A percentile compares a stretch with the other conserved stretches of the same genome.
Evolutionary conservation across 805 yeast genomes (phyloP).

Genomic region (Cyberlindnera americana): DNA sequence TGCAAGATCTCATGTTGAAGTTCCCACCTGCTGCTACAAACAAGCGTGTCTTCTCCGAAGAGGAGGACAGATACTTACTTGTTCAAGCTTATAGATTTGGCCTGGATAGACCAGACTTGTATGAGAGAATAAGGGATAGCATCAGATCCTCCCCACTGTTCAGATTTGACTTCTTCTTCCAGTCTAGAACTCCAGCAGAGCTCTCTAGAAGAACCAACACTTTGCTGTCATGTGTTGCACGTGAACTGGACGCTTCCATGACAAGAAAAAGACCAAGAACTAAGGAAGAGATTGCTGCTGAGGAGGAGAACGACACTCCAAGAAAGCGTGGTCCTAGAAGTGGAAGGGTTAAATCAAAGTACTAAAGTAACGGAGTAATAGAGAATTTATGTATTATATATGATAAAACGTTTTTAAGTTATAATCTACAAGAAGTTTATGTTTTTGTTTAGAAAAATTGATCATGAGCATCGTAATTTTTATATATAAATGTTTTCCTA

Average conservation of each 20-base stretch:
- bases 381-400: background rate
- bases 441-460: too few relatives aligned
- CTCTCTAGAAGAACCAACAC: slow-evolving; percentile 79
- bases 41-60: slow-evolving; percentile 73
- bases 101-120: slow-evolving; percentile 70
- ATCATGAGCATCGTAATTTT: slow-evolving; percentile 1
- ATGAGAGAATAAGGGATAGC: slow-evolving; percentile 73
- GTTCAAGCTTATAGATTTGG: slow-evolving; percentile 80
- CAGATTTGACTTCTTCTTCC: slow-evolving; percentile 83
- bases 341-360: slow-evolving; percentile 15
- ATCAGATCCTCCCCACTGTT: slow-evolving; percentile 73
- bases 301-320: slow-evolving; percentile 14
- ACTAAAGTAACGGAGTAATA: slow-evolving; percentile 1
- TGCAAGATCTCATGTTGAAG: slow-evolving; percentile 70
- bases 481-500: background rate
- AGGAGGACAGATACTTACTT: slow-evolving; percentile 85
- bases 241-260: slow-evolving; percentile 41
- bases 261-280: slow-evolving; percentile 16
- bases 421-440: too few relatives aligned
- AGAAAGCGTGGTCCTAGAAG: slow-evolving; percentile 19
- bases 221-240: slow-evolving; percentile 66
- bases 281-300: slow-evolving; percentile 12
- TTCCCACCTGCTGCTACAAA: slow-evolving; percentile 68
- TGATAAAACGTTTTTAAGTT: too few relatives aligned
- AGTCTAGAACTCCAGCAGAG: slow-evolving; percentile 74